phyloP scores from a whole-genome alignment of 257 asterid species.

The Solanum pinnatisectum region DNA sequence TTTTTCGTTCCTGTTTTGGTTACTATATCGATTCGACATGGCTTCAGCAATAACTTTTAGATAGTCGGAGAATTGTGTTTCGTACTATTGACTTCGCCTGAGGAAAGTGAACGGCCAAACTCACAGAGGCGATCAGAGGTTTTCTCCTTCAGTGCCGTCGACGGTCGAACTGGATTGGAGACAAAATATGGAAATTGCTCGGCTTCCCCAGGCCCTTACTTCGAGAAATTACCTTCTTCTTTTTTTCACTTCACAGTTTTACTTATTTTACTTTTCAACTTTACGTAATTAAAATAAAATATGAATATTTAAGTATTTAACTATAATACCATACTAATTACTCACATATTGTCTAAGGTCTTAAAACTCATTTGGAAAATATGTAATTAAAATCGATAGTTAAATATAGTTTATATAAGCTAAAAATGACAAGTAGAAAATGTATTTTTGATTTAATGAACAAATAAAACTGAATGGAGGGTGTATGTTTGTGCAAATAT shows the following conservation, averaged over 20 bases:
- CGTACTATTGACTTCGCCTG: not conserved
- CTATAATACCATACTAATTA: not conserved
- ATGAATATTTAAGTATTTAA: not conserved
- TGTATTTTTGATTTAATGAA: too few relatives aligned
- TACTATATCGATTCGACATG: conserved; percentile 54
- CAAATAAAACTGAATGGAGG: not conserved
- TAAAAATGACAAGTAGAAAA: too few relatives aligned
- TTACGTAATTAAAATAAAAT: not conserved
- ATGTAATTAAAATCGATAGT: not conserved
- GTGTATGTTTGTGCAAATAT: too few relatives aligned
- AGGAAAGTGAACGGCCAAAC: not conserved
- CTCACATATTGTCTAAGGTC: not conserved
- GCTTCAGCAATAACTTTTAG: not conserved
- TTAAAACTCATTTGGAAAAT: not conserved
- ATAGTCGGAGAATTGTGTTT: not conserved
- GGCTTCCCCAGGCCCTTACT: not conserved
- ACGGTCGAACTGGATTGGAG: not conserved
- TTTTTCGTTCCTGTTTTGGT: conserved; percentile 26
- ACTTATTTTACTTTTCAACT: not conserved
- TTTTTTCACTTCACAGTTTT: too few relatives aligned
- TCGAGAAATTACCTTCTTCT: not conserved
- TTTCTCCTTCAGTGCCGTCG: not conserved
- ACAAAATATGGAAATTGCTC: not conserved
- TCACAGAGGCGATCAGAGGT: not conserved
- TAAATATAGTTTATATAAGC: too few relatives aligned